Conservation (phyloP, 2,329 filamentous ascomycete species). For the Pseudophaeomoniella oleicola region DNA sequence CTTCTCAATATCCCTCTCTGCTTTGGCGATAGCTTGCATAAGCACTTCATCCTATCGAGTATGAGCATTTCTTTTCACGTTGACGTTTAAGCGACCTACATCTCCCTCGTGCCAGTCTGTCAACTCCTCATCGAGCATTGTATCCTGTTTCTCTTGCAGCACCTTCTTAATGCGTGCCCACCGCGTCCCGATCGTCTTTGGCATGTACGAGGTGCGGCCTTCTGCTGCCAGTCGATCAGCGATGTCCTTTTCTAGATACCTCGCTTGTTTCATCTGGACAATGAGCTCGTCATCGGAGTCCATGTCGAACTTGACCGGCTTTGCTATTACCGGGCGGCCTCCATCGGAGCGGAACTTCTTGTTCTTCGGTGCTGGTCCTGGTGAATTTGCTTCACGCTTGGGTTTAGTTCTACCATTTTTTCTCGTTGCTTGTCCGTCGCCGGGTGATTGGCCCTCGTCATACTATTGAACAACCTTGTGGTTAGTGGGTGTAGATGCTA, state of each 20-base stretch:
- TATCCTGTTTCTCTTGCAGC: slow-evolving; percentile 27
- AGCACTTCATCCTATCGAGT: slow-evolving; percentile 29
- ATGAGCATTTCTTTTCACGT: slow-evolving; percentile 4
- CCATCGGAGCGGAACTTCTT: slow-evolving; percentile 35
- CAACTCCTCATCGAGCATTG: slow-evolving; percentile 28
- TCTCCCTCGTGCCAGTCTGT: slow-evolving; percentile 36
- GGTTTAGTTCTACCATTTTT: too few species aligned
- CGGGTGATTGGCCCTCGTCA: too few species aligned
- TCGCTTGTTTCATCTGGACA: slow-evolving; percentile 15
- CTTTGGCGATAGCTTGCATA: slow-evolving; percentile 21
- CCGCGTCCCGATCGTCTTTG: slow-evolving; percentile 33
- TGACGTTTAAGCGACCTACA: slow-evolving; percentile 18
- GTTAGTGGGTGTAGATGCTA: too few species aligned
- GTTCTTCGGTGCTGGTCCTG: slow-evolving; percentile 6
- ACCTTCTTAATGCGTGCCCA: slow-evolving; percentile 29
- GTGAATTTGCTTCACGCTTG: neutral
- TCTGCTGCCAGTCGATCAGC: slow-evolving; percentile 25
- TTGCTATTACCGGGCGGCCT: slow-evolving; percentile 24
- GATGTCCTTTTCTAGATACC: slow-evolving; percentile 27
- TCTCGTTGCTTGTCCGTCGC: too few species aligned
- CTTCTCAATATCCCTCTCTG: slow-evolving; percentile 27
- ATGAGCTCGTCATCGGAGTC: slow-evolving; percentile 32
- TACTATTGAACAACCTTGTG: too few species aligned
- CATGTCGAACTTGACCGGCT: slow-evolving; percentile 26
- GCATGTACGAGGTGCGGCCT: slow-evolving; percentile 27